These are phyloP conservation scores for Logfia minima DNA, from an alignment of 129 eudicot genomes.

Conservation along the genomic window DNA sequence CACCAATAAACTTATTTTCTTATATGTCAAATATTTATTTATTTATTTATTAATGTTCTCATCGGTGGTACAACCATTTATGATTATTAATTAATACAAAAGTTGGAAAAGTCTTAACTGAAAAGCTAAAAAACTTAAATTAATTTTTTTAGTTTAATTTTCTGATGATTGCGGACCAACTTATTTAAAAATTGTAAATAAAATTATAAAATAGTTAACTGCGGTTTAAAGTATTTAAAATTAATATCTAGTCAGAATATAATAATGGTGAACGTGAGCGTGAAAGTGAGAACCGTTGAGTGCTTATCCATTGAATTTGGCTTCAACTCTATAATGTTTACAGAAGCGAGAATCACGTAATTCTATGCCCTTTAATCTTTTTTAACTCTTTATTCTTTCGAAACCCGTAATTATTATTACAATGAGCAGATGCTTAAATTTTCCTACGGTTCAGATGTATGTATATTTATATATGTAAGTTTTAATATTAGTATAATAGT, in stretches of 20 bases:
- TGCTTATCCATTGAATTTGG: conserved; percentile 35
- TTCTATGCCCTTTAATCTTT: conserved; percentile 26
- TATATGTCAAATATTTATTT: too few species aligned
- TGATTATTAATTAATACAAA: too few species aligned
- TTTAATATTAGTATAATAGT: neutral
- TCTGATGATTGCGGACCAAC: too few species aligned
- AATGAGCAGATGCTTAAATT: conserved; percentile 7
- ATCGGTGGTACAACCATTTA: too few species aligned
- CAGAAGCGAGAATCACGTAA: conserved; percentile 33
- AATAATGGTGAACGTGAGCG: conserved; percentile 16
- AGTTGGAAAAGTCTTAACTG: too few species aligned
- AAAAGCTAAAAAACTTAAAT: too few species aligned
- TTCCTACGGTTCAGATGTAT: neutral
- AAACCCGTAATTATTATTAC: conserved; percentile 2
- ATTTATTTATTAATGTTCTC: too few species aligned
- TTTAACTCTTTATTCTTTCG: neutral
- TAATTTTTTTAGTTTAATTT: too few species aligned
- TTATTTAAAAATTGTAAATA: too few species aligned
- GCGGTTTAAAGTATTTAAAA: neutral
- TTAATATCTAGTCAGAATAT: neutral
- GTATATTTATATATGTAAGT: neutral
- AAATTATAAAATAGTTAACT: neutral
- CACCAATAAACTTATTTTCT: too few species aligned
- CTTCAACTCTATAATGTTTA: conserved; percentile 23
- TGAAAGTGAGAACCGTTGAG: conserved; percentile 26